Percentiles rank a stretch among this genome's conserved stretches.
These are phyloP conservation scores for Mesembryanthemum crystallinum DNA, from an alignment of 148 eudicot species.

Conservation along the genomic window DNA sequence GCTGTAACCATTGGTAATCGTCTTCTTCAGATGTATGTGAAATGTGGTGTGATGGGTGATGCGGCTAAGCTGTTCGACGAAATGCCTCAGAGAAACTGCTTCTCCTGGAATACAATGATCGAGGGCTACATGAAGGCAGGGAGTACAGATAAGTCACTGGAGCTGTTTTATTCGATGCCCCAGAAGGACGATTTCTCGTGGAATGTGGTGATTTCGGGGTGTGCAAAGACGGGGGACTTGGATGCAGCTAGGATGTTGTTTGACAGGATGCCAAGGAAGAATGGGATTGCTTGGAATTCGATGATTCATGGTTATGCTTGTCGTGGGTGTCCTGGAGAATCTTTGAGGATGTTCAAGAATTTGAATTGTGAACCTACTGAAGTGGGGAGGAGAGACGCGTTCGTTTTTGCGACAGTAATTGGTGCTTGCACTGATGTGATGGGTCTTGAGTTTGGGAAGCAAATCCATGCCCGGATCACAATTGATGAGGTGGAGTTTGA, in stretches of 20 bases:
- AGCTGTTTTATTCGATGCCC: constrained; percentile 55
- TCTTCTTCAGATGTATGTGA: constrained; percentile 59
- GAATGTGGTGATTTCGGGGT: constrained; percentile 68
- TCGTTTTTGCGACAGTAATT: constrained; percentile 61
- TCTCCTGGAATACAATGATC: constrained; percentile 64
- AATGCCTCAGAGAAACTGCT: constrained; percentile 58
- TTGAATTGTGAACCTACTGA: constrained; percentile 36
- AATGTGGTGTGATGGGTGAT: constrained; percentile 42
- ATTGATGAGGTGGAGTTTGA: constrained; percentile 55
- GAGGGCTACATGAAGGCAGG: constrained; percentile 67
- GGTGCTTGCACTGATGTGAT: constrained; percentile 72
- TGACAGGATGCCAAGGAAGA: constrained; percentile 70
- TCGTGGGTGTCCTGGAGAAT: constrained; percentile 50
- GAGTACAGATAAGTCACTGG: constrained; percentile 27
- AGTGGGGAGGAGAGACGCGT: constrained; percentile 42
- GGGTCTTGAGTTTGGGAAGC: constrained; percentile 64
- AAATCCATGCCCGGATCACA: constrained; percentile 64
- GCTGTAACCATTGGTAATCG: constrained; percentile 57
- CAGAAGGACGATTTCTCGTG: constrained; percentile 72
- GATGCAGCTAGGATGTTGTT: constrained; percentile 47
- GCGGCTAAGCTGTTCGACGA: constrained; percentile 73
- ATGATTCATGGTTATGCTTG: constrained; percentile 78
- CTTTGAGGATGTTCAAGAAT: constrained; percentile 61
- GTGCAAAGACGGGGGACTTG: constrained; percentile 57
- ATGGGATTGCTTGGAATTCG: constrained; percentile 71